Evolutionary conservation across 2,329 filamentous ascomycete genomes (phyloP), one percentile per base, ranked within the genome.

Genomic region (Magnaporthiopsis incrustans): DNA sequence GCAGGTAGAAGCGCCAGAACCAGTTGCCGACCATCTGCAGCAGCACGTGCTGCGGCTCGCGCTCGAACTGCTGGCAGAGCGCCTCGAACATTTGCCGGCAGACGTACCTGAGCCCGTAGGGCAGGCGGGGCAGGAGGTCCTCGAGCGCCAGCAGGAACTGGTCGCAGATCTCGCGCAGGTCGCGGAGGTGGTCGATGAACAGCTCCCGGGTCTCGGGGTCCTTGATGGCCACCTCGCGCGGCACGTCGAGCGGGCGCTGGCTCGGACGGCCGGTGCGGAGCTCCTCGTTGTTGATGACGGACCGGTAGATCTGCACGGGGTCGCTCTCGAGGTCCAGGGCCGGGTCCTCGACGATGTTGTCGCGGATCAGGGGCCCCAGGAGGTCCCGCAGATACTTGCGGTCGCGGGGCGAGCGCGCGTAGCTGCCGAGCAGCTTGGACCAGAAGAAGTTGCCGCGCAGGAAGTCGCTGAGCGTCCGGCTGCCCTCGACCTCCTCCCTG

Each of bases 261-360:
- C 93, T 97, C 26, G 91, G 87, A 68, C 87, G 86, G 5, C 95
- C 95, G 0, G 95, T 99, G 25, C 92, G 88, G 30, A 99, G 85
- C 77, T 99, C 95, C 75, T 98, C 94, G 70, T 99, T 97, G 78
- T 96, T 98, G 77, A 99, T 96, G 18, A 92, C 89, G 6, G 92
- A 95, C 57, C 91, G 87, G 77, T 99, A 98, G 65, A 99, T 99
- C 70, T 98, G 94, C 81, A 98, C 89, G 0, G 95, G 95, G 72
- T 99, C 95, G 73, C 94, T 97, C 76, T 99, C 95, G 32, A 99
- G 82, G 73, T 99, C 94, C 44, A 99, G 81, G 6, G 89, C 89
- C 15, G 92, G 88, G 69, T 97, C 95, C 64, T 97, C 95, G 64
- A 98, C 88, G 71, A 99, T 92, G 72, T 95, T 94, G 73, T 96